Evolutionary conservation across 805 yeast genomes (phyloP).

Genomic region (Diddensiella transvaalensis): DNA sequence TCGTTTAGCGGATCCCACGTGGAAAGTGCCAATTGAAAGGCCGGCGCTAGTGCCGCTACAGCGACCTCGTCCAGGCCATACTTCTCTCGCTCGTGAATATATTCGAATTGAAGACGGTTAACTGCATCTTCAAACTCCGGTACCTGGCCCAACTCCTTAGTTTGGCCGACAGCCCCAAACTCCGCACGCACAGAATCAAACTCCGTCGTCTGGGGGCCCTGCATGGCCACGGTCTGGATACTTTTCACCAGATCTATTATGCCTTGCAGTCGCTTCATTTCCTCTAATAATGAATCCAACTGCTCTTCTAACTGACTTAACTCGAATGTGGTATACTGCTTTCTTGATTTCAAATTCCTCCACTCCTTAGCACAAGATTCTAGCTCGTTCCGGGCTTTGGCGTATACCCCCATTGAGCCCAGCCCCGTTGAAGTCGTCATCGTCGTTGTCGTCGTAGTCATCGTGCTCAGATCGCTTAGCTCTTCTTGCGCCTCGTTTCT

Average conservation of each 20-base stretch:
- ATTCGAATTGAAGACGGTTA: conserved; percentile 25
- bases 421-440: background rate
- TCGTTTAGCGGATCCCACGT: conserved; percentile 41
- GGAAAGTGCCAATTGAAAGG: conserved; percentile 23
- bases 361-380: conserved; percentile 29
- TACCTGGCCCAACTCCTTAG: background rate
- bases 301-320: conserved; percentile 8
- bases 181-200: conserved; percentile 20
- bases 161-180: no score
- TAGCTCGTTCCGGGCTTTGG: conserved; percentile 22
- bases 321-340: conserved; percentile 25
- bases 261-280: conserved; percentile 37
- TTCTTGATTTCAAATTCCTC: conserved; percentile 22
- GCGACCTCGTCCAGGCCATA: conserved; percentile 27
- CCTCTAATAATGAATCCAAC: conserved; percentile 21
- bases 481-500: conserved; percentile 14
- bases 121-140: conserved; percentile 9
- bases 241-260: conserved; percentile 27
- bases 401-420: conserved; percentile 10
- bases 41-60: conserved; percentile 22
- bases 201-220: no score
- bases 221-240: conserved; percentile 16
- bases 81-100: conserved; percentile 16
- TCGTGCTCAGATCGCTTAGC: conserved; percentile 5
- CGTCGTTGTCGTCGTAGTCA: conserved; percentile 3